Base-by-base conservation (phyloP, 208 protist genomes). In the Leishmania tropica region DNA sequence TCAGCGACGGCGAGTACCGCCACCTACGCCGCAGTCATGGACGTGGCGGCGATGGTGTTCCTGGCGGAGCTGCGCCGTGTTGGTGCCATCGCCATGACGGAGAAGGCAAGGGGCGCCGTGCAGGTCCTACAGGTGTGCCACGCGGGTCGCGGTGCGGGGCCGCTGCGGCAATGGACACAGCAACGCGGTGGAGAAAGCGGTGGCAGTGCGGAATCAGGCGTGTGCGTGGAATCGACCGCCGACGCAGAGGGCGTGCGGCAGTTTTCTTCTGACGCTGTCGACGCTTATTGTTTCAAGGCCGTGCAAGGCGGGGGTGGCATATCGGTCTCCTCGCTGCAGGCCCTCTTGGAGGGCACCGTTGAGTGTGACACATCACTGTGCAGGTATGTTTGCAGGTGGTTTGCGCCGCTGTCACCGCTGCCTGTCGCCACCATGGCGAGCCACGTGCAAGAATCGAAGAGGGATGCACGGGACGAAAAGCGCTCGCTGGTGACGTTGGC, bases 11-110 rank as follows among this genome's bases (percentile, higher is more conserved):
- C 42, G 56, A 48, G 48, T 7, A 54, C 21, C 7, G 17, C 54
- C 2, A 51, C 78, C 19, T 87, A 87, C 72, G 65, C 53, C 1
- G 79, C 75, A 11, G 60, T 81, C n/a, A 81, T 84, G 79, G 79
- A 81, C 62, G 37, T 81, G 0, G 75, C 80, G 11, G 84, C 76
- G 40, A 68, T 62, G n/a, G 53, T 85, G 45, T 7, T 85, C 4
- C 15, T 75, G 0, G 28, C 56, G 17, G 80, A 84, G 81, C 42
- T 85, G 78, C 81, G 79, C 5, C 80, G 72, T 35, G 19, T 64
- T 19, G 71, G 73, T 64, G 70, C 31, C 19, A n/a, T 28, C 11
- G 54, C 28, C 76, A 79, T 79, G 76, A 28, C 10, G 35, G 60
- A 79, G 76, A 31, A 68, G 10, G 60, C 45, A 6, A 48, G 24